Evolutionary conservation across 345 rosid species (phyloP), one percentile per base, ranked within the genome.

Genomic region (Salix brachista): DNA sequence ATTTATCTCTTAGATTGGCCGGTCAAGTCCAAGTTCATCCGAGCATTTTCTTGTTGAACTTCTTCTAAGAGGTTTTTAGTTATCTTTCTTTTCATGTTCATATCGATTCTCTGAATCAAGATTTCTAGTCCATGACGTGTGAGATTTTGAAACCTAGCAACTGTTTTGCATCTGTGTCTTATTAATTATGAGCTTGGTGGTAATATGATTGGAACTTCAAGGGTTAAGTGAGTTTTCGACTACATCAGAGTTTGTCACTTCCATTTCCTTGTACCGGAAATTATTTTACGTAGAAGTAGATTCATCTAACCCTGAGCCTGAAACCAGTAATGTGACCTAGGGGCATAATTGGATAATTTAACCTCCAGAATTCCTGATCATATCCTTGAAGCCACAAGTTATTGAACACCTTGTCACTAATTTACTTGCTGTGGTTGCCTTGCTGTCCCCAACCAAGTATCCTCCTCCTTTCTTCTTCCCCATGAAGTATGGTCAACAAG

Each of bases 31-130:
- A 60, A 65, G 68, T 71, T 65, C 70, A 71, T 52, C 14, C 64
- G 26, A 69, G 69, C 74, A 69, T 72, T 79, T 78, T 79, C 77
- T 79, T 73, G 83, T 77, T 14, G 67, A 73, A 77, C 75, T 73
- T 54, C 70, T 76, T 75, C 73, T 19, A 69, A 75, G 75, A 77
- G 69, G 83, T 79, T 76, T 64, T 62, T 79, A 56, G 61, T 71
- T 65, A 8, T 70, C 26, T n/a, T 58, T 17, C n/a, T 71, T 73
- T 26, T 9, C 30, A 19, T 30, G 25, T 72, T 75, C 65, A 19
- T 21, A 42, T 65, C 44, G 9, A 54, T 58, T 46, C 1, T 66
- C 8, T 34, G 32, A 25, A 60, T 73, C 66, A 42, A 64, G 82
- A 17, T 52, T 71, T 23, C 14, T 5, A 60, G 14, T 69, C 72